phyloP scores from a whole-genome alignment of 2,329 filamentous ascomycete species.

The Exophiala dermatitidis region DNA sequence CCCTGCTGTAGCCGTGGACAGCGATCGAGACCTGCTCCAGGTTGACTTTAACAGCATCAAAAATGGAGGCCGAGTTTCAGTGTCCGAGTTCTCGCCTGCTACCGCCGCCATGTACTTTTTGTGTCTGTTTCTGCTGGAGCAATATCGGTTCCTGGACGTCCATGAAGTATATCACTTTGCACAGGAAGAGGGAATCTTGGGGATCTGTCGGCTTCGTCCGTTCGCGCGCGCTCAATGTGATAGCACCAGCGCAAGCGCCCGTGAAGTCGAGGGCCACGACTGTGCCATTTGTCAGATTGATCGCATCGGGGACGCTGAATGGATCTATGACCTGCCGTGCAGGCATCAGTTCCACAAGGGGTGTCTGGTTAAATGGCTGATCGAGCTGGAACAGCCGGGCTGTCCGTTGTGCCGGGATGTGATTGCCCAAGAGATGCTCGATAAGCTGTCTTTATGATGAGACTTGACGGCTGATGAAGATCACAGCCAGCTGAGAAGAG shows the following conservation, averaged over 20 bases:
- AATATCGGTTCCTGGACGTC: constrained; percentile 9
- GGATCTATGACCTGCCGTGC: constrained; percentile 6
- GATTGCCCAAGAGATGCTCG: neutral
- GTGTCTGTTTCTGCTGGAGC: constrained; percentile 9
- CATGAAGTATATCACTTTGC: constrained; percentile 11
- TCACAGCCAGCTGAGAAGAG: too few species aligned
- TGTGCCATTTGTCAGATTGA: constrained; percentile 13
- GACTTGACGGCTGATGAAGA: too few species aligned
- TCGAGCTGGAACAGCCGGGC: neutral
- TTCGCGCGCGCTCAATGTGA: neutral
- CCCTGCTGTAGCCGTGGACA: neutral
- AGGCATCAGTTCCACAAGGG: constrained; percentile 11
- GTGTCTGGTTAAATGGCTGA: constrained; percentile 9
- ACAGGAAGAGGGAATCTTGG: neutral
- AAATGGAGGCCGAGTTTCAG: neutral
- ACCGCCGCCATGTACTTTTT: constrained; percentile 8
- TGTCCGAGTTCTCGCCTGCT: too few species aligned
- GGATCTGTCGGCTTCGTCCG: constrained; percentile 1
- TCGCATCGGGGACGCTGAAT: constrained; percentile 5
- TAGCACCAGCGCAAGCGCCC: too few species aligned
- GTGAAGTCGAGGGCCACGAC: constrained; percentile 1
- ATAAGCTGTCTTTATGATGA: neutral
- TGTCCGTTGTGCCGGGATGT: constrained; percentile 8
- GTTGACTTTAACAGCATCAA: neutral
- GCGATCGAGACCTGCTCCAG: too few species aligned